Conservation (phyloP, 2,329 filamentous ascomycete species). For the Neopestalotiopsis clavispora region DNA sequence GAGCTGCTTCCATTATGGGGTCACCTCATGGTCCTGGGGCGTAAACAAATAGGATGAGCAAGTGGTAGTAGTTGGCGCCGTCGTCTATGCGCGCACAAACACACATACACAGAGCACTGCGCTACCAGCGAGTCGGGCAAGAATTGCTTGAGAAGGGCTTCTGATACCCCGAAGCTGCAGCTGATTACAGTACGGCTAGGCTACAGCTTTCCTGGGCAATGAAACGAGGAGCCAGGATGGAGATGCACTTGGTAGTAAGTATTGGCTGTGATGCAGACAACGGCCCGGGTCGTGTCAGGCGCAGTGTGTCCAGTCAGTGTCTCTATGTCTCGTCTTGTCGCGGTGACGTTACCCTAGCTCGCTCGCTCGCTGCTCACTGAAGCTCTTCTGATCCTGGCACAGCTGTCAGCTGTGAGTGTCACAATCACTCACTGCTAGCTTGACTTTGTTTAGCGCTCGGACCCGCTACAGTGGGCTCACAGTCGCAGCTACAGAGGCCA, state of each 20-base stretch:
- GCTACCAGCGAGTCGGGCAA: neutral
- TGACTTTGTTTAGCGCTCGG: neutral
- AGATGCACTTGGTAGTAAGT: neutral
- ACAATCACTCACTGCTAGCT: neutral
- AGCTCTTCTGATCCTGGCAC: neutral
- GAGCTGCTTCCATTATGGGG: constrained; percentile 58
- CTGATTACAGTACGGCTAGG: neutral
- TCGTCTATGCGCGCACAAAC: neutral
- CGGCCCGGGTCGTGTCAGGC: neutral
- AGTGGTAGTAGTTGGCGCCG: neutral
- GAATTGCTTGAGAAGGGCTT: neutral
- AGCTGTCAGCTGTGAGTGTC: neutral
- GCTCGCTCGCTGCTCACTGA: neutral
- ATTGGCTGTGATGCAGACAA: neutral
- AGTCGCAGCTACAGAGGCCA: no score
- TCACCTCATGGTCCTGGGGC: constrained; percentile 34
- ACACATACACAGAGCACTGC: neutral
- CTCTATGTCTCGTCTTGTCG: neutral
- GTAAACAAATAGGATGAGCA: neutral
- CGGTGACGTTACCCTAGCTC: neutral
- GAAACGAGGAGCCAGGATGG: neutral
- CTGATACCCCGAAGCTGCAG: neutral
- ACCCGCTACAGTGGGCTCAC: neutral
- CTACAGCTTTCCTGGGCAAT: neutral
- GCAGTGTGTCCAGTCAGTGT: neutral